Evolutionary conservation across 2,329 filamentous ascomycete genomes (phyloP).

Genomic region (Biscogniauxia mediterranea): DNA sequence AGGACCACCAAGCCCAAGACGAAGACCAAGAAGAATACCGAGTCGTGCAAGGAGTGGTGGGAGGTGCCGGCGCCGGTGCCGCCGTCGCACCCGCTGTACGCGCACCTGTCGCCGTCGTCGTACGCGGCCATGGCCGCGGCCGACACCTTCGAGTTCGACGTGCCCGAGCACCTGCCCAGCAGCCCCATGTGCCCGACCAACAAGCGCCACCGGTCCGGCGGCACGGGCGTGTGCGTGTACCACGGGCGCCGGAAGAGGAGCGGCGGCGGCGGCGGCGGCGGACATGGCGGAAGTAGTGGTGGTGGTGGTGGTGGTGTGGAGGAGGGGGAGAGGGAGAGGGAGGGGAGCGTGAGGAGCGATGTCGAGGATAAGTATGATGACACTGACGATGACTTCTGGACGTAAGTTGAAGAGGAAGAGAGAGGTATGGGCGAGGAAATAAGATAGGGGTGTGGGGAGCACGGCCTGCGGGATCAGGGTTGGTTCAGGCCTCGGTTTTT

Average conservation of each 20-base stretch:
- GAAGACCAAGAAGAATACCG: neutral
- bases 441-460: no score
- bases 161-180: slow-evolving; percentile 50
- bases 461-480: no score
- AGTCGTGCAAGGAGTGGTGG: slow-evolving; percentile 31
- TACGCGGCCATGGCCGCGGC: slow-evolving; percentile 25
- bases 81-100: neutral
- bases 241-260: slow-evolving; percentile 39
- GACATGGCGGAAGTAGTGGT: slow-evolving; percentile 6
- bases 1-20: neutral
- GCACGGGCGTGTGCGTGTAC: slow-evolving; percentile 50
- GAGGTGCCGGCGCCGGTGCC: slow-evolving; percentile 19
- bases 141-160: slow-evolving; percentile 44
- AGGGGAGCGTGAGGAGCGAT: neutral
- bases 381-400: slow-evolving; percentile 11
- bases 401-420: slow-evolving; percentile 2
- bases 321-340: slow-evolving; percentile 3
- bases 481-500: no score
- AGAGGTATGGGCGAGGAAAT: neutral
- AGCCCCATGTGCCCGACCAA: slow-evolving; percentile 54
- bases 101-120: slow-evolving; percentile 10
- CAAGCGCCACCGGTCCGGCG: slow-evolving; percentile 41
- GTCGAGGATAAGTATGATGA: neutral
- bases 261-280: neutral
- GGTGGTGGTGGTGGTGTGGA: slow-evolving; percentile 20